Percentiles rank a stretch among this genome's conserved stretches.
Conservation (phyloP, 805 yeast species). For the Pichia californica region DNA sequence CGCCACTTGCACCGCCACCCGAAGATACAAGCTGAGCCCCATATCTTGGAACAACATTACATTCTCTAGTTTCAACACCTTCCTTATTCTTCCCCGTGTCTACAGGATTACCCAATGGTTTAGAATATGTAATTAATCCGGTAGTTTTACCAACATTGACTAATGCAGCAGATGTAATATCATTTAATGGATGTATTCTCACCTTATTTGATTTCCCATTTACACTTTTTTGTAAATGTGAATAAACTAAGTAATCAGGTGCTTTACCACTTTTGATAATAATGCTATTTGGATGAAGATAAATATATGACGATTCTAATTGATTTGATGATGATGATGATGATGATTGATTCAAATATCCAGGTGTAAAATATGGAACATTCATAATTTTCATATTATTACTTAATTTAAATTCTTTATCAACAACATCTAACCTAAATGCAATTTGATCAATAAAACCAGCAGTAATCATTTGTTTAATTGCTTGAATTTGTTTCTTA, state of each 20-base stretch:
- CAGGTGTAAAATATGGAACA: slow-evolving; percentile 60
- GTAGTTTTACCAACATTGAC: slow-evolving; percentile 72
- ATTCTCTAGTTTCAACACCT: slow-evolving; percentile 63
- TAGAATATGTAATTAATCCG: slow-evolving; percentile 73
- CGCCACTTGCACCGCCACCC: slow-evolving; percentile 78
- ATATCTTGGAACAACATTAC: slow-evolving; percentile 85
- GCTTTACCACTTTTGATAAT: slow-evolving; percentile 51
- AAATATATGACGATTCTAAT: slow-evolving; percentile 51
- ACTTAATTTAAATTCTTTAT: slow-evolving; percentile 53
- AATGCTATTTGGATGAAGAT: slow-evolving; percentile 74
- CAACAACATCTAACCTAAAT: slow-evolving; percentile 68
- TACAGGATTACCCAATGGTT: slow-evolving; percentile 86
- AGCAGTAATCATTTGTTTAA: slow-evolving; percentile 88
- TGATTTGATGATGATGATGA: slow-evolving; percentile 21
- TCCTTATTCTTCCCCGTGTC: slow-evolving; percentile 78
- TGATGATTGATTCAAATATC: slow-evolving; percentile 31
- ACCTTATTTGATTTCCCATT: slow-evolving; percentile 38
- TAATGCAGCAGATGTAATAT: slow-evolving; percentile 66
- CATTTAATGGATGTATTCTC: slow-evolving; percentile 72
- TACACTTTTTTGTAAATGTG: slow-evolving; percentile 52
- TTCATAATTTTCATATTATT: slow-evolving; percentile 51
- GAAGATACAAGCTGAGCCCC: slow-evolving; percentile 62
- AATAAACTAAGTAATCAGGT: slow-evolving; percentile 73
- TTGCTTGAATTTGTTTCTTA: slow-evolving; percentile 60
- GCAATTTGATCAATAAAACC: slow-evolving; percentile 92